Evolutionary conservation across 2,329 filamentous ascomycete genomes (phyloP).

Genomic region (Dendryphion nanum): DNA sequence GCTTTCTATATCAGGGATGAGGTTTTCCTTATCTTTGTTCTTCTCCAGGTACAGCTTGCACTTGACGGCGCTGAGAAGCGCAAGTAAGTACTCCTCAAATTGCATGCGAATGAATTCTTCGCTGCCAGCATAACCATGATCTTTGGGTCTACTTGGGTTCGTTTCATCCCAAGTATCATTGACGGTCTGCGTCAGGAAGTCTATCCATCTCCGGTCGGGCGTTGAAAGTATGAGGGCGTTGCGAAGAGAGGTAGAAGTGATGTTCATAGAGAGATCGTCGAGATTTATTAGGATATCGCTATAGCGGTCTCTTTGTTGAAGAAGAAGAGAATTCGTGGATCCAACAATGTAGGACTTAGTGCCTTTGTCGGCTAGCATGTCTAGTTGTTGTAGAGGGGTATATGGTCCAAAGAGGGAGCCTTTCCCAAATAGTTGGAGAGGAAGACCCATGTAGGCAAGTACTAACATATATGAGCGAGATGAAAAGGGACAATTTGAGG

Average conservation of each 20-base stretch:
- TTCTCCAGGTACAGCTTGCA: conserved; percentile 62
- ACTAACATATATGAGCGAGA: conserved; percentile 46
- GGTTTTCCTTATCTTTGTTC: conserved; percentile 55
- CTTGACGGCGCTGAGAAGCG: conserved; percentile 83
- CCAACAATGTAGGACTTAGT: conserved; percentile 98
- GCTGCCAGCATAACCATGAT: conserved; percentile 89
- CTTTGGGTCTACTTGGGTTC: conserved; percentile 87
- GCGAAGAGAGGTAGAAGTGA: conserved; percentile 76
- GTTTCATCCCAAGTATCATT: conserved; percentile 95
- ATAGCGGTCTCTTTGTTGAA: conserved; percentile 94
- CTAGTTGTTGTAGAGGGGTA: conserved; percentile 91
- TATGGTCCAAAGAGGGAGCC: conserved; percentile 96
- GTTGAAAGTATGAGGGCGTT: conserved; percentile 74
- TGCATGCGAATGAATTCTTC: conserved; percentile 97
- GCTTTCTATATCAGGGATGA: conserved; percentile 66
- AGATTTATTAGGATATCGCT: conserved; percentile 96
- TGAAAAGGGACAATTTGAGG: neutral
- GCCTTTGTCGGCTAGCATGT: conserved; percentile 86
- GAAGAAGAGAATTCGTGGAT: conserved; percentile 88
- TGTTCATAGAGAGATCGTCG: conserved; percentile 81
- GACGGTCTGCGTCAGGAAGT: conserved; percentile 88
- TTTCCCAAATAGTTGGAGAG: conserved; percentile 93
- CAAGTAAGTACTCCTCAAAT: conserved; percentile 94
- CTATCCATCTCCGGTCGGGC: conserved; percentile 93
- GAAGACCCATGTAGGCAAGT: conserved; percentile 89